A percentile compares a stretch with the other conserved stretches of the same genome.
phyloP scores from a whole-genome alignment of 495 filamentous ascomycete genomes.

The Tuber melanosporum region DNA sequence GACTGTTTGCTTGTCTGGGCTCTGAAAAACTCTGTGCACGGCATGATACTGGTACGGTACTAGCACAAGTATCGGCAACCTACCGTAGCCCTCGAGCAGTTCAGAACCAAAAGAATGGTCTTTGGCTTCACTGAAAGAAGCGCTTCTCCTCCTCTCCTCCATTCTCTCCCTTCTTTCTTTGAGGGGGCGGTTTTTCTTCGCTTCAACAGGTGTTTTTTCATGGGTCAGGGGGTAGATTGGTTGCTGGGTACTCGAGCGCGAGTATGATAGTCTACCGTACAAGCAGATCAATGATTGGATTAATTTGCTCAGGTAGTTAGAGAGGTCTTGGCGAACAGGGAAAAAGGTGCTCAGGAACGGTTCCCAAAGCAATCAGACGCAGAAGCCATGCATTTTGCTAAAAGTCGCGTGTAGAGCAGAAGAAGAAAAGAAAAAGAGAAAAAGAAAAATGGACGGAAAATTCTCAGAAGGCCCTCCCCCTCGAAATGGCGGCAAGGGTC shows the following conservation, averaged over 20 bases:
- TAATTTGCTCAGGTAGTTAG: not conserved
- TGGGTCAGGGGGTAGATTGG: not conserved
- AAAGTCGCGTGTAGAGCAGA: constrained; percentile 4
- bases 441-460: not conserved
- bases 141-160: not conserved
- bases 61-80: not conserved
- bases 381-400: constrained; percentile 18
- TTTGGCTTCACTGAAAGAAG: not conserved
- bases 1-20: not conserved
- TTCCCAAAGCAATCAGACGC: constrained; percentile 25
- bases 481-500: no score
- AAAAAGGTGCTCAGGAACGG: constrained; percentile 32
- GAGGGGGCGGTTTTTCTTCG: no score
- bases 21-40: not conserved
- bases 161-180: not conserved
- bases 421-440: not conserved
- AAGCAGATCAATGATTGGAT: not conserved
- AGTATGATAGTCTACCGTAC: no score
- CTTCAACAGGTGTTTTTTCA: no score
- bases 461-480: no score
- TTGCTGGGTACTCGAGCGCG: not conserved
- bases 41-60: not conserved
- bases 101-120: not conserved
- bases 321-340: constrained; percentile 19
- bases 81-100: not conserved